phyloP scores from a whole-genome alignment of 371 early-diverging fungal species.

The Mucor plumbeus region DNA sequence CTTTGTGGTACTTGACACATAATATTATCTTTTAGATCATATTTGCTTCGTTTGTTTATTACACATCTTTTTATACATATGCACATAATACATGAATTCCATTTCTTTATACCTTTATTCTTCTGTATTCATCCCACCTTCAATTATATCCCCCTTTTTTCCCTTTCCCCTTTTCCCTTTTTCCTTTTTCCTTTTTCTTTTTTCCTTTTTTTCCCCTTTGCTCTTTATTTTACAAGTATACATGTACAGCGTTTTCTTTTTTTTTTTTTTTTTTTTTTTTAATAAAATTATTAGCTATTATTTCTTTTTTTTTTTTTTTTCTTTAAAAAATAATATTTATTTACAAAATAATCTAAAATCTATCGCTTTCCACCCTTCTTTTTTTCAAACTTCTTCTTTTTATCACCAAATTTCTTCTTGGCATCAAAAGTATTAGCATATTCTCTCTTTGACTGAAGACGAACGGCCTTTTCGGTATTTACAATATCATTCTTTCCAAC shows the following conservation, averaged over 20 bases:
- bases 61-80: constrained; percentile 10
- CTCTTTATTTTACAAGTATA: neutral
- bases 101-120: neutral
- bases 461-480: constrained; percentile 64
- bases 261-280: neutral
- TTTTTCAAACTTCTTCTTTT: constrained; percentile 16
- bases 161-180: neutral
- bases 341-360: constrained; percentile 4
- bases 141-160: neutral
- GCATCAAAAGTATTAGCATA: constrained; percentile 23
- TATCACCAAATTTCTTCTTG: constrained; percentile 17
- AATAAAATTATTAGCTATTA: neutral
- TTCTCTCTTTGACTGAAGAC: constrained; percentile 29
- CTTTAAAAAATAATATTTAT: neutral
- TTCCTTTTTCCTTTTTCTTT: neutral
- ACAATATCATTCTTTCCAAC: constrained; percentile 64
- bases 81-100: neutral
- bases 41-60: neutral
- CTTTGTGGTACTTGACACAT: constrained; percentile 13
- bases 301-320: neutral
- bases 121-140: neutral
- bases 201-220: neutral
- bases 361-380: constrained; percentile 18
- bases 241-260: neutral
- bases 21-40: constrained; percentile 1